Evolutionary conservation across 192 early-diverging fungal genomes (phyloP), one percentile per base, ranked within the genome.

Genomic region (Coemansia sp.): DNA sequence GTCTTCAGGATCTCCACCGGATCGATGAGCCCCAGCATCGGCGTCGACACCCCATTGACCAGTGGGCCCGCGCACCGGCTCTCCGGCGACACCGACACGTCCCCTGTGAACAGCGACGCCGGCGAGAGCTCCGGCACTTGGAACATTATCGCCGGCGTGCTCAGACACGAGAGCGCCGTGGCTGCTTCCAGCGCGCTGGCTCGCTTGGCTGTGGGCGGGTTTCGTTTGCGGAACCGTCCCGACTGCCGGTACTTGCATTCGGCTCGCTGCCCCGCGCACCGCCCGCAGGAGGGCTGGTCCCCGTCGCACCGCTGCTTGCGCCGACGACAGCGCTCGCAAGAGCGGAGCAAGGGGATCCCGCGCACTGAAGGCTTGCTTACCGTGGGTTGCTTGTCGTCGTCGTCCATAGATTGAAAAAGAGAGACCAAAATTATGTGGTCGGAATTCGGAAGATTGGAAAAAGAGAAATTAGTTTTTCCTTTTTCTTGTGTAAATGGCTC

Each of bases 281-380:
- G 66, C 6, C 66, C 68, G 53, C 79, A 82, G 10, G 43, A 41
- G 0, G 79, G 79, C 61, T 82, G 73, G 39, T 72, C 73, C n/a
- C 79, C 79, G 43, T 76, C 79, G 64, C 79, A 82, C 31, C 66
- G 57, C 62, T 76, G 73, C 64, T 82, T 82, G 53, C 79, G 73
- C 14, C 74, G 57, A 3, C 79, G 66, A 62, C 79, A 82, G 11
- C 73, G 52, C 56, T 82, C 79, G 65, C 79, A 82, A 16, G 79
- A 76, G 42, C 79, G 62, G 3, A 82, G 64, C 20, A 82, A 37
- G 33, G 79, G 79, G 11, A 82, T 82, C 10, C 50, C 50, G 3
- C 50, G 50, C 50, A 25, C 50, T 16, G 13, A n/a, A 12, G 50
- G 1, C 2, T 53, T 53, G 11, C 7, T 8, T 8, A 18, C 42